A percentile compares a stretch with the other conserved stretches of the same genome.
Conservation (phyloP, 2,329 filamentous ascomycete species). For the Clonostachys rhizophaga region DNA sequence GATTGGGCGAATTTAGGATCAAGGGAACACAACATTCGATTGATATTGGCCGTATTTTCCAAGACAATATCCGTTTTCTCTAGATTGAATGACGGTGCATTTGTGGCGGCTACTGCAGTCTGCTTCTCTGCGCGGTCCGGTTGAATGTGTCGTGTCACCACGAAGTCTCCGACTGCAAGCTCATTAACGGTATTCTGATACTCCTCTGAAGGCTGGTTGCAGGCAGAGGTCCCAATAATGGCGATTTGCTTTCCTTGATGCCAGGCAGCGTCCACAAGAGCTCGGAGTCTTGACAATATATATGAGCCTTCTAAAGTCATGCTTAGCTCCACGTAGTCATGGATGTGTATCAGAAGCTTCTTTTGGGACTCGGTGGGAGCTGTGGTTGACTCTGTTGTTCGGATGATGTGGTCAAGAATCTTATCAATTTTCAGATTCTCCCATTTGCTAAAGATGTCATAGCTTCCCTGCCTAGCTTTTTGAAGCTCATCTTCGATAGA, state of each 20-base stretch:
- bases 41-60: constrained; percentile 42
- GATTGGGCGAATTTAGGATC: constrained; percentile 12
- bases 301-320: constrained; percentile 63
- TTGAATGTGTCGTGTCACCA: constrained; percentile 27
- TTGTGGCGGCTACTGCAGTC: neutral
- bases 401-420: constrained; percentile 51
- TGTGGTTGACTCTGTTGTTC: neutral
- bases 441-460: constrained; percentile 42
- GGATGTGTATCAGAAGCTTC: constrained; percentile 69
- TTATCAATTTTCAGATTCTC: constrained; percentile 57
- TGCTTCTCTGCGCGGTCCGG: constrained; percentile 15
- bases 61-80: constrained; percentile 31
- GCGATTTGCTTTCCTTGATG: constrained; percentile 67
- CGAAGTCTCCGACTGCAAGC: constrained; percentile 33
- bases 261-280: constrained; percentile 68
- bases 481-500: constrained; percentile 34
- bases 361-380: constrained; percentile 6
- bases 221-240: constrained; percentile 73
- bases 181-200: constrained; percentile 32
- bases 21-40: constrained; percentile 37
- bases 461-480: constrained; percentile 30
- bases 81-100: constrained; percentile 8
- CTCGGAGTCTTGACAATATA: constrained; percentile 66
- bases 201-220: constrained; percentile 39
- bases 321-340: constrained; percentile 76